Evolutionary conservation across 495 filamentous ascomycete species (phyloP).

Genomic region (Daldinia loculata): DNA sequence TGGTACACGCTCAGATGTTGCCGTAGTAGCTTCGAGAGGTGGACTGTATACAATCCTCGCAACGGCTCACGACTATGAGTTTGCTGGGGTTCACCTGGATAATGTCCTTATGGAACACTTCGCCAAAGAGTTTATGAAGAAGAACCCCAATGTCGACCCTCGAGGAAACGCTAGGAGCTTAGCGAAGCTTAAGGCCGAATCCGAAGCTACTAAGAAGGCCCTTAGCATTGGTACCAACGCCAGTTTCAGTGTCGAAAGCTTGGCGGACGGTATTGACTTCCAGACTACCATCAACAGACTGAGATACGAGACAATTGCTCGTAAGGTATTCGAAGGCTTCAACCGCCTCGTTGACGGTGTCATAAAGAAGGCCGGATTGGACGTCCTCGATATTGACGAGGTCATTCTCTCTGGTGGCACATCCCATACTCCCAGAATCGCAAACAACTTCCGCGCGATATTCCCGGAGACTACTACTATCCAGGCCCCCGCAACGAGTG

Average conservation of each 20-base stretch:
- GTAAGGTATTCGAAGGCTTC: slow-evolving; percentile 86
- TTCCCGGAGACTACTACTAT: slow-evolving; percentile 84
- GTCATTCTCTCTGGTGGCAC: slow-evolving; percentile 93
- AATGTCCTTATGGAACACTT: slow-evolving; percentile 93
- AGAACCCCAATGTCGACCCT: slow-evolving; percentile 86
- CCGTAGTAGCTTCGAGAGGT: slow-evolving; percentile 87
- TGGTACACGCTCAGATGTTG: slow-evolving; percentile 89
- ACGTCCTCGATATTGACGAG: slow-evolving; percentile 92
- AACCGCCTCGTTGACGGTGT: slow-evolving; percentile 82
- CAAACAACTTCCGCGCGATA: slow-evolving; percentile 73
- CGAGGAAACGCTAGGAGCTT: slow-evolving; percentile 79
- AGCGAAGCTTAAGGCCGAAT: slow-evolving; percentile 92
- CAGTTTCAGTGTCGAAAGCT: slow-evolving; percentile 86
- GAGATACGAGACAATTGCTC: slow-evolving; percentile 88
- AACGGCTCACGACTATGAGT: slow-evolving; percentile 93
- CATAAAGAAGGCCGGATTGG: slow-evolving; percentile 90
- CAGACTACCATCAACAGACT: slow-evolving; percentile 89
- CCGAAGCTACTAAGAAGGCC: slow-evolving; percentile 88
- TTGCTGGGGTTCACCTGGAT: slow-evolving; percentile 82
- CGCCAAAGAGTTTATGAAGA: slow-evolving; percentile 96
- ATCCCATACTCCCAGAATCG: slow-evolving; percentile 93
- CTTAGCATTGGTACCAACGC: slow-evolving; percentile 87
- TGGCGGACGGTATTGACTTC: slow-evolving; percentile 90
- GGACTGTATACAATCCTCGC: slow-evolving; percentile 97
- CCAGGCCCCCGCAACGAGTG: slow-evolving; percentile 79